Evolutionary conservation across 495 filamentous ascomycete species (phyloP), one percentile per base, ranked within the genome.

Genomic region (Amniculicola lignicola): DNA sequence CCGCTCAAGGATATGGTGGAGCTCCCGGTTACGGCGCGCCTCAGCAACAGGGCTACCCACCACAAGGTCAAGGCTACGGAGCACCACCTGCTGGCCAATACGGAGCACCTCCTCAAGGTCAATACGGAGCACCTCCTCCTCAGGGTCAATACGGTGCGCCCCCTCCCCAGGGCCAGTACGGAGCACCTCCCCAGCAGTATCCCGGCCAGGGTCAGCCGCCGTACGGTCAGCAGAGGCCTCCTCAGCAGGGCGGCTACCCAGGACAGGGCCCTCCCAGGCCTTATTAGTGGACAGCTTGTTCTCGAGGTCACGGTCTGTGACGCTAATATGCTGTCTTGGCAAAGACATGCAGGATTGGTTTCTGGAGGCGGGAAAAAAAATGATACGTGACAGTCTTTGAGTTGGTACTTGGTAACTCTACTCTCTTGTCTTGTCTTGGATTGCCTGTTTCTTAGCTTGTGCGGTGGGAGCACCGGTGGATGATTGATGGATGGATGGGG

Each of bases 21-120:
- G 49, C 53, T 7, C 49, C 57, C 5, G 66, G 66, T 45, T 73
- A 72, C 38, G 68, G 70, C 15, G 62, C 37, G 15, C 64, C 61
- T 41, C 67, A 40, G 27, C 56, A 24, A 14, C 54, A 46, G 14
- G 59, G 59, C 19, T 63, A 66, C 31, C 43, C 43, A 10, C 49
- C 53, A 5, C 57, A 31, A 22, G 45, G 45, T 18, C 27, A 49
- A 21, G n/a, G n/a, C n/a, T n/a, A n/a, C n/a, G 37, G 38, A 9
- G 23, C 14, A 3, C 33, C 23, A 14, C 48, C 48, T 5, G 35
- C 14, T 14, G 10, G 29, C 11, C 56, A 59, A 41, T 61, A 66
- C 28, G 62, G 62, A 15, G 37, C 38, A 25, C 56, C 45, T 3
- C 60, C 52, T 3, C 57, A 21, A 27, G 44, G 46, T 11, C 51